phyloP scores from a whole-genome alignment of 371 early-diverging fungal species.

The Mucor saturninus region DNA sequence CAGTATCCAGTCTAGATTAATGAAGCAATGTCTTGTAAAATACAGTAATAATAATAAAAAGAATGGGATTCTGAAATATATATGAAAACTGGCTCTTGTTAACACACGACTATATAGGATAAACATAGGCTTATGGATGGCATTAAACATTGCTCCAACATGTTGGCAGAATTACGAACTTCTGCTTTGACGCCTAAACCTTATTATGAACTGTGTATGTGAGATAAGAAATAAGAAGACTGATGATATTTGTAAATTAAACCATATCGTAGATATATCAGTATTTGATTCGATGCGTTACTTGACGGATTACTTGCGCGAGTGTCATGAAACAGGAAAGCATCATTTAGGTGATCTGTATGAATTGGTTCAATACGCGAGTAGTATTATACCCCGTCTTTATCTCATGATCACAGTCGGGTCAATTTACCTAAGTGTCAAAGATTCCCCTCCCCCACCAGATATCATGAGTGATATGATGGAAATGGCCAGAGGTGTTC shows the following conservation, averaged over 20 bases:
- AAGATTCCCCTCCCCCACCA: conserved; percentile 86
- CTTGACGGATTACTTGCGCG: conserved; percentile 83
- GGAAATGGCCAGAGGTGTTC: conserved; percentile 96
- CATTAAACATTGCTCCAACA: conserved; percentile 93
- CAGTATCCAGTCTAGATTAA: conserved; percentile 87
- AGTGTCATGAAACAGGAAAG: conserved; percentile 80
- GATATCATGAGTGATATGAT: conserved; percentile 97
- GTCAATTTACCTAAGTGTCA: conserved; percentile 88
- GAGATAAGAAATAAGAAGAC: neutral
- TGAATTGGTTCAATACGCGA: conserved; percentile 96
- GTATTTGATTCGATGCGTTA: conserved; percentile 94
- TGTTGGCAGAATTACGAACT: conserved; percentile 94
- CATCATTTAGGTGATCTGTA: conserved; percentile 95
- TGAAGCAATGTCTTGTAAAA: conserved; percentile 89
- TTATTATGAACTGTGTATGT: conserved; percentile 95
- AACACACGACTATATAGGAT: conserved; percentile 54
- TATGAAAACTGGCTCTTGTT: neutral
- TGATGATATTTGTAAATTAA: neutral
- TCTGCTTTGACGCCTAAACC: conserved; percentile 92
- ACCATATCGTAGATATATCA: conserved; percentile 76
- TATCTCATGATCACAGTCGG: conserved; percentile 98
- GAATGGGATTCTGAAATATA: neutral
- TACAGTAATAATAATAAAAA: conserved; percentile 6
- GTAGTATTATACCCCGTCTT: conserved; percentile 95
- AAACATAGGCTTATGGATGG: conserved; percentile 93